phyloP scores from a whole-genome alignment of 2,329 filamentous ascomycete genomes.

The Tolypocladium cylindrosporum region DNA sequence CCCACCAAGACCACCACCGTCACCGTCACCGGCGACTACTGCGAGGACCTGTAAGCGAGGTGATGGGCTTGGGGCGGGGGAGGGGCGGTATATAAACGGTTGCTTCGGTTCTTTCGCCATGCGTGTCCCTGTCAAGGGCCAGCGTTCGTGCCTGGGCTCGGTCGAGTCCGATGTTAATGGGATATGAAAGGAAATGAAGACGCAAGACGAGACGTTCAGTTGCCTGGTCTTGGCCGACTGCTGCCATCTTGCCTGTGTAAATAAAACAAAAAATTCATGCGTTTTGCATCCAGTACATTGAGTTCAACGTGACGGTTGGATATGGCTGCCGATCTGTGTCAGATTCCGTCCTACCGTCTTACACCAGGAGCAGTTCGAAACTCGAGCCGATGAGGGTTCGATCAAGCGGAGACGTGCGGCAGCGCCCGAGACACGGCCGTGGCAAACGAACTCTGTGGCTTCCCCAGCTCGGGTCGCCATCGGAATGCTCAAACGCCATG shows the following conservation, averaged over 20 bases:
- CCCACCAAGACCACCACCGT: conserved; percentile 30
- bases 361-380: not conserved
- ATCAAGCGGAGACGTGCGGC: not conserved
- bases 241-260: not conserved
- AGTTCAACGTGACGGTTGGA: not conserved
- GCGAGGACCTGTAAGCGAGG: conserved; percentile 23
- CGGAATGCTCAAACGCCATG: not conserved
- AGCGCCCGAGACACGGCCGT: not conserved
- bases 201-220: not conserved
- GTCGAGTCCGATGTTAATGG: conserved; percentile 1
- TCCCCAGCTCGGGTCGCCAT: no score
- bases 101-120: not conserved
- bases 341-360: not conserved
- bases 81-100: not conserved
- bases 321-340: not conserved
- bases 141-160: not conserved
- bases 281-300: not conserved
- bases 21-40: conserved; percentile 30
- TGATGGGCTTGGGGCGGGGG: not conserved
- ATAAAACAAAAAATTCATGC: not conserved
- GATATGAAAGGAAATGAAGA: conserved; percentile 6
- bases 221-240: not conserved
- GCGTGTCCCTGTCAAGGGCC: not conserved
- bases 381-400: not conserved
- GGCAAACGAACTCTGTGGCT: not conserved